Evolutionary conservation across 2,329 filamentous ascomycete genomes (phyloP).

Genomic region (Colletotrichum liriopes): DNA sequence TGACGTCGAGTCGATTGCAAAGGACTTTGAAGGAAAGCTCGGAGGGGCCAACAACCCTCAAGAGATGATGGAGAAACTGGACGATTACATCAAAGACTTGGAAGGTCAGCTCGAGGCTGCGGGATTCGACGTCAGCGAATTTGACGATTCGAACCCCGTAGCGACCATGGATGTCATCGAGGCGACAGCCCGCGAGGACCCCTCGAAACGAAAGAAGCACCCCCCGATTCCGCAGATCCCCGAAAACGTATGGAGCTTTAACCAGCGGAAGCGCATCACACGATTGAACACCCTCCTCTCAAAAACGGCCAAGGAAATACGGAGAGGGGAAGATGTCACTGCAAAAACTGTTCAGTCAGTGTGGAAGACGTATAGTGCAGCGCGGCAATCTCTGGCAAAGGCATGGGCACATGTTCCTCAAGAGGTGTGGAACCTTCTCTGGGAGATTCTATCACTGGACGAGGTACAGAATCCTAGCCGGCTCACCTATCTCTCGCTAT

Average conservation of each 20-base stretch:
- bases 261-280: constrained; percentile 57
- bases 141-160: constrained; percentile 36
- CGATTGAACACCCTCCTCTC: constrained; percentile 54
- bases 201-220: constrained; percentile 26
- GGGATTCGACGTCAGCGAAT: constrained; percentile 34
- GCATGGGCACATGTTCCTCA: constrained; percentile 70
- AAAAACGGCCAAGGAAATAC: constrained; percentile 49
- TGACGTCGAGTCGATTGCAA: constrained; percentile 63
- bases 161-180: constrained; percentile 38
- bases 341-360: constrained; percentile 56
- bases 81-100: constrained; percentile 55
- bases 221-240: constrained; percentile 53
- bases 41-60: constrained; percentile 51
- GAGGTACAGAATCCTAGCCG: constrained; percentile 67
- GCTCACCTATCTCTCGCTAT: constrained; percentile 72
- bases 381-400: constrained; percentile 60
- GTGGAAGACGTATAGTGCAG: constrained; percentile 67
- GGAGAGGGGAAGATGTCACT: constrained; percentile 45
- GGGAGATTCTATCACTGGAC: constrained; percentile 72
- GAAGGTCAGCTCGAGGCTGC: constrained; percentile 44
- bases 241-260: constrained; percentile 54
- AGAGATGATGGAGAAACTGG: constrained; percentile 52
- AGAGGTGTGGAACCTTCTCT: constrained; percentile 76
- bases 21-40: constrained; percentile 39
- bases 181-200: constrained; percentile 45